Evolutionary conservation across 257 asterid species (phyloP).

Genomic region (Haberlea rhodopensis): DNA sequence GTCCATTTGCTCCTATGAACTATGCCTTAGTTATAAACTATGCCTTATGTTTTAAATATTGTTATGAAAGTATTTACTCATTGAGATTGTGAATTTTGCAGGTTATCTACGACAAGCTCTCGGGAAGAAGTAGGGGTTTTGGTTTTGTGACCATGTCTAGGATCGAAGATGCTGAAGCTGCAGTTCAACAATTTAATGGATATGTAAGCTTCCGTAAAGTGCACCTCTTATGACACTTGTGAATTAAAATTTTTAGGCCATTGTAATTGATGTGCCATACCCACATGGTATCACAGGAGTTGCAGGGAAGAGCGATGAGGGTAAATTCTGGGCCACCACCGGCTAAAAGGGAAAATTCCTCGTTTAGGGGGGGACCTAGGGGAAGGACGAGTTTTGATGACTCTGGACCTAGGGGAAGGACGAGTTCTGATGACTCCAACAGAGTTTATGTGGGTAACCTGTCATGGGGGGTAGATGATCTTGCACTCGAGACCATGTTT

Average conservation of each 20-base stretch:
- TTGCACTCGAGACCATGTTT: slow-evolving; percentile 59
- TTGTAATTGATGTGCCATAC: slow-evolving; percentile 15
- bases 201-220: slow-evolving; percentile 36
- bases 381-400: slow-evolving; percentile 35
- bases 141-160: too few relatives aligned
- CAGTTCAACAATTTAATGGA: too few relatives aligned
- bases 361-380: slow-evolving; percentile 48
- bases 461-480: slow-evolving; percentile 71
- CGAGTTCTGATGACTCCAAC: too few relatives aligned
- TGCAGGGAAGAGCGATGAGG: slow-evolving; percentile 76
- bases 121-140: too few relatives aligned
- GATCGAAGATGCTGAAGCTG: too few relatives aligned
- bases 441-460: too few relatives aligned
- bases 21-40: too few relatives aligned
- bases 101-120: too few relatives aligned
- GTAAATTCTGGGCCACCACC: slow-evolving; percentile 88
- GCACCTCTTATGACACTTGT: background rate
- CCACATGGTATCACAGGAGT: too few relatives aligned
- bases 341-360: slow-evolving; percentile 47
- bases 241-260: background rate
- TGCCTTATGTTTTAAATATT: background rate
- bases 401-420: slow-evolving; percentile 48
- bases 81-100: slow-evolving; percentile 28
- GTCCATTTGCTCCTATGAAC: too few relatives aligned
- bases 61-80: background rate